phyloP scores from a whole-genome alignment of 164 flowering plant genomes.

The Umbellularia californica region DNA sequence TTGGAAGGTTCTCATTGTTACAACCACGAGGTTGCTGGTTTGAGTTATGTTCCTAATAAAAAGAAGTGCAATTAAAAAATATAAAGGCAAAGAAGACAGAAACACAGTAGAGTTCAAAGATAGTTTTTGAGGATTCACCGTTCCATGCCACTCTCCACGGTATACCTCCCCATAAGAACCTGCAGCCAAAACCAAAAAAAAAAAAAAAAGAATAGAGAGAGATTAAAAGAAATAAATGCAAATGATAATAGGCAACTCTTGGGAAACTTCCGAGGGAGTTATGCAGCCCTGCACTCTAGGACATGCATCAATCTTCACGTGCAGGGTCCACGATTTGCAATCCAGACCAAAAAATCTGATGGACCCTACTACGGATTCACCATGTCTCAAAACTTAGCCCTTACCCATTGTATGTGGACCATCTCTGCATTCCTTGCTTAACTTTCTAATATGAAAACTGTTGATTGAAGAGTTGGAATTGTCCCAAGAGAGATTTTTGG shows the following conservation, averaged over 20 bases:
- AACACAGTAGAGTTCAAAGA: neutral
- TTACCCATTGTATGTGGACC: neutral
- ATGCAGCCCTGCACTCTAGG: neutral
- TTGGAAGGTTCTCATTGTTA: too few relatives aligned
- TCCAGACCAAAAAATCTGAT: neutral
- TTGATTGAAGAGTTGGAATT: neutral
- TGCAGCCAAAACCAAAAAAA: slow-evolving; percentile 19
- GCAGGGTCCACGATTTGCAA: neutral
- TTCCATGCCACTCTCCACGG: slow-evolving; percentile 97
- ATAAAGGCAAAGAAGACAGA: too few relatives aligned
- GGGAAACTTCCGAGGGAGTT: neutral
- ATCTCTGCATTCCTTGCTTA: neutral
- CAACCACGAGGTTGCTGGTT: too few relatives aligned
- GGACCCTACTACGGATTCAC: neutral
- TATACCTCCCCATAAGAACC: slow-evolving; percentile 99
- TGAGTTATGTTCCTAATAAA: too few relatives aligned
- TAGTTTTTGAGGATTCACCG: slow-evolving; percentile 53
- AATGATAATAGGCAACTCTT: neutral
- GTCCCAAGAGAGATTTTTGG: neutral
- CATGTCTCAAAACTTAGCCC: neutral
- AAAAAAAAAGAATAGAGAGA: neutral
- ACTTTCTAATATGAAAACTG: neutral
- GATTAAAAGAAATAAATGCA: neutral
- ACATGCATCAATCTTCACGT: neutral
- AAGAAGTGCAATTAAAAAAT: neutral